Conservation (phyloP, 2,329 filamentous ascomycete species). For the Aspergillus clavatus region DNA sequence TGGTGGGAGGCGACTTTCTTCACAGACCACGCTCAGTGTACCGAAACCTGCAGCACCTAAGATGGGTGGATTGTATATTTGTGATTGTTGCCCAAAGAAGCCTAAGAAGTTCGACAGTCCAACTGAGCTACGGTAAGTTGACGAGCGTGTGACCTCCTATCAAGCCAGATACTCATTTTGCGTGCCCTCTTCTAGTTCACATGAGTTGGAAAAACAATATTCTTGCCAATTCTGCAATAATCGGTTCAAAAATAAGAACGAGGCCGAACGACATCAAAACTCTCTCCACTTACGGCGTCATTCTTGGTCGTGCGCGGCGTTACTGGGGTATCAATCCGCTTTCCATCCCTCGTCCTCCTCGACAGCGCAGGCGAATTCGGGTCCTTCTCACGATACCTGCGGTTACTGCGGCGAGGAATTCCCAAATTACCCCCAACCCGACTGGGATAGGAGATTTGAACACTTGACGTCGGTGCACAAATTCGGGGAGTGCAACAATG, state of each 20-base stretch:
- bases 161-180: background rate
- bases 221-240: constrained; percentile 89
- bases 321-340: constrained; percentile 69
- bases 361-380: constrained; percentile 30
- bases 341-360: constrained; percentile 72
- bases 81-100: constrained; percentile 95
- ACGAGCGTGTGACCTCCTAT: background rate
- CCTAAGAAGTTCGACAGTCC: constrained; percentile 88
- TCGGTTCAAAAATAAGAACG: constrained; percentile 98
- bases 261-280: constrained; percentile 93
- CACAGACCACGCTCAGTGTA: constrained; percentile 30
- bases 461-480: constrained; percentile 92
- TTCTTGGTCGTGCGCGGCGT: constrained; percentile 93
- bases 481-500: constrained; percentile 95
- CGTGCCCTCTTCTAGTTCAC: constrained; percentile 53
- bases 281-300: constrained; percentile 87
- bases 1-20: constrained; percentile 46
- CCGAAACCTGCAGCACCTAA: constrained; percentile 39
- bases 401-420: constrained; percentile 97
- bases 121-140: constrained; percentile 73
- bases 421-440: constrained; percentile 63
- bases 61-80: constrained; percentile 62
- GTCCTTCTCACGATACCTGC: constrained; percentile 62
- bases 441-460: constrained; percentile 81
- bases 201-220: constrained; percentile 95